Percentiles rank a stretch among this genome's conserved stretches.
phyloP scores from a whole-genome alignment of 768 basidiomycete species.

The Xerocomellus chrysenteron region DNA sequence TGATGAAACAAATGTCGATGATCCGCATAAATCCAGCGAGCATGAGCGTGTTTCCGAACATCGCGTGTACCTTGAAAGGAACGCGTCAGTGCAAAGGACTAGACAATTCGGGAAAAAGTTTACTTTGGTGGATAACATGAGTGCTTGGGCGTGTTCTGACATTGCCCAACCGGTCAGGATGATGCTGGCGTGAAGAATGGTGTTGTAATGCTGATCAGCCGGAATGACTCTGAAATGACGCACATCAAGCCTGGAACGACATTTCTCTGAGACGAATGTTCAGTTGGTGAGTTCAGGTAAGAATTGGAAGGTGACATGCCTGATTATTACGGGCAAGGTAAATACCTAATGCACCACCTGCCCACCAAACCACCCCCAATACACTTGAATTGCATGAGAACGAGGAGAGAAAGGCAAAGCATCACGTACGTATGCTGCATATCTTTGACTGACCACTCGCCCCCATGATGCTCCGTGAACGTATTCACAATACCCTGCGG shows the following conservation, averaged over 20 bases:
- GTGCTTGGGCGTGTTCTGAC: slow-evolving; percentile 83
- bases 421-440: slow-evolving; percentile 86
- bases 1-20: slow-evolving; percentile 81
- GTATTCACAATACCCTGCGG: slow-evolving; percentile 65
- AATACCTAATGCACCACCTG: slow-evolving; percentile 87
- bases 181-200: slow-evolving; percentile 46
- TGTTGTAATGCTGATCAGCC: neutral
- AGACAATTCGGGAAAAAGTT: neutral
- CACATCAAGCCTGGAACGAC: slow-evolving; percentile 83
- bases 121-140: slow-evolving; percentile 83
- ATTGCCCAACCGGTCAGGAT: slow-evolving; percentile 94
- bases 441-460: slow-evolving; percentile 84
- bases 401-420: neutral
- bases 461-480: slow-evolving; percentile 87
- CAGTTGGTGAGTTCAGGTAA: neutral
- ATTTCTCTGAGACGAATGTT: slow-evolving; percentile 49
- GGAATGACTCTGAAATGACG: slow-evolving; percentile 20
- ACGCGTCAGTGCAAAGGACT: neutral
- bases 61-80: slow-evolving; percentile 62
- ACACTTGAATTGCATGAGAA: slow-evolving; percentile 42
- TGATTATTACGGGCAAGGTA: slow-evolving; percentile 77
- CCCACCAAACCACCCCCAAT: slow-evolving; percentile 67
- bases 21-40: slow-evolving; percentile 78
- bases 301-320: slow-evolving; percentile 36
- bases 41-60: slow-evolving; percentile 87